Base-by-base conservation (phyloP, 1,139 yeast species). In the Suhomyces terraborum region DNA sequence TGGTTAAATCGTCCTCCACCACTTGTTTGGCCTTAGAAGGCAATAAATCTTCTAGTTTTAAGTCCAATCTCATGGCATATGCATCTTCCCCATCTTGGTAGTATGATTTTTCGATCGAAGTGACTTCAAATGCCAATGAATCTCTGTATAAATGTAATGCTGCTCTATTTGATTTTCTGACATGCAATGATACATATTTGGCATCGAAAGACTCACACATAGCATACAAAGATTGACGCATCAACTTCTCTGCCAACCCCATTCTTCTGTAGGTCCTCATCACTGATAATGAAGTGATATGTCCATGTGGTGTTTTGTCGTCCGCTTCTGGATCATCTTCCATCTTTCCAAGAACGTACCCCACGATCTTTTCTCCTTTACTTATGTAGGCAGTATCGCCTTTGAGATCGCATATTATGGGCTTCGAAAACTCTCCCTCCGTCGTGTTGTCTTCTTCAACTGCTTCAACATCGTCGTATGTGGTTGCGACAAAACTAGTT, bases 21-120 rank as follows among this genome's bases (percentile, higher is more conserved):
- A 69, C 67, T 16, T 64, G 66, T 51, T 78, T 82, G 46, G 77
- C 77, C 36, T 64, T 62, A 43, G 79, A 73, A 16, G 91, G 89
- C 38, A 79, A 52, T 44, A 84, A 66, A 19, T 82, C 83, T 6
- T 82, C 83, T 42, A 81, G 58, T 12, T 67, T 67, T 51, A 87
- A 69, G 1, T 69, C 72, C 56, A 84, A 84, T 58, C 80, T 82
- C 98, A 93, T 93, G 31, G 95, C 86, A 63, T 89, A 93, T n/a
- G 98, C 98, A 67, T 94, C 98, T 63, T 94, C 99, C 20, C 96
- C 96, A 63, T 93, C 98, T 45, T 93, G 97, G 59, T 93, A 93
- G 62, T 94, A 93, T 16, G 85, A 77, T 53, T 81, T 85, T 56
- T 91, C 97, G 45, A 93, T 82, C 35, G 84, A 80, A 42, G 84